phyloP scores from a whole-genome alignment of 1,139 yeast species.

The Geotrichum klebahnii region DNA sequence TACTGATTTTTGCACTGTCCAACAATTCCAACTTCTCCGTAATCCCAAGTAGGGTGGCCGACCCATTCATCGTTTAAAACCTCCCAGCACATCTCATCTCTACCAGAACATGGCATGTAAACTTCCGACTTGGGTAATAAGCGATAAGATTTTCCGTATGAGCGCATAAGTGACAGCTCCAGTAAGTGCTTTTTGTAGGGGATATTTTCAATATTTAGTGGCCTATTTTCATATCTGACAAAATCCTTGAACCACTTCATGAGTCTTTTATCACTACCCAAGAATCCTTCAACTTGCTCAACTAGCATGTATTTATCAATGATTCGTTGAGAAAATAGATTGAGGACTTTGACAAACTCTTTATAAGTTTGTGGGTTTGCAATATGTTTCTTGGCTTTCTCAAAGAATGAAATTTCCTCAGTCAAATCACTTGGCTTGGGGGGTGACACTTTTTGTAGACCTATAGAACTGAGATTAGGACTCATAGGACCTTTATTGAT shows the following conservation, averaged over 20 bases:
- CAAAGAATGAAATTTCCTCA: slow-evolving; percentile 88
- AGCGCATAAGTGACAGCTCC: slow-evolving; percentile 76
- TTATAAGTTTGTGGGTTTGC: slow-evolving; percentile 87
- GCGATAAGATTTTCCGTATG: slow-evolving; percentile 87
- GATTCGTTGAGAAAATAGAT: slow-evolving; percentile 83
- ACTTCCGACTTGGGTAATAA: slow-evolving; percentile 91
- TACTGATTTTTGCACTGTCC: slow-evolving; percentile 97
- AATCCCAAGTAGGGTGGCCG: slow-evolving; percentile 99
- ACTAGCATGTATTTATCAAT: slow-evolving; percentile 79
- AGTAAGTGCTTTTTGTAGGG: slow-evolving; percentile 84
- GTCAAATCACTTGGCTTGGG: slow-evolving; percentile 47
- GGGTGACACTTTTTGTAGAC: too few species aligned
- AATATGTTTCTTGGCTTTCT: slow-evolving; percentile 82
- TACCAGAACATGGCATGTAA: slow-evolving; percentile 95
- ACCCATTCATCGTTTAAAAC: slow-evolving; percentile 98
- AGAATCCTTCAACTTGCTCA: slow-evolving; percentile 76
- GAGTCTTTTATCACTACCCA: slow-evolving; percentile 76
- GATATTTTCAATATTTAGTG: slow-evolving; percentile 72
- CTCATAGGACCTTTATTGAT: too few species aligned
- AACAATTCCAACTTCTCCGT: slow-evolving; percentile 96
- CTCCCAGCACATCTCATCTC: slow-evolving; percentile 99
- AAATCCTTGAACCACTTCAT: slow-evolving; percentile 88
- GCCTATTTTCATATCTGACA: slow-evolving; percentile 69
- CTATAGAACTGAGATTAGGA: too few species aligned
- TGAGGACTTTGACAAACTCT: slow-evolving; percentile 83